These are phyloP conservation scores for Solidago caesia DNA, from an alignment of 129 eudicot species.

Conservation along the genomic window DNA sequence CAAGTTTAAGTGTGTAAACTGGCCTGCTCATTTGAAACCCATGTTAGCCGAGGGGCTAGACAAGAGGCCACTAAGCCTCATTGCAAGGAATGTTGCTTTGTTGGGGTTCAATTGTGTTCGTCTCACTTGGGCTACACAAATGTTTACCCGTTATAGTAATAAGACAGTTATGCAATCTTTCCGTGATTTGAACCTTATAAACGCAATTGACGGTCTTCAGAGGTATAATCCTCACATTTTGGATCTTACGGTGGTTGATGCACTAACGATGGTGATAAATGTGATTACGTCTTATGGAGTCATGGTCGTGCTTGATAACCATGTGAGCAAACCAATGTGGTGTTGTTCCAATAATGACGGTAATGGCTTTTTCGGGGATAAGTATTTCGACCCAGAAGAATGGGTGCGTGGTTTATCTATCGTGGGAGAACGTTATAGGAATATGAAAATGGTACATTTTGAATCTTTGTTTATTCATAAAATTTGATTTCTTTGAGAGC, in stretches of 20 bases:
- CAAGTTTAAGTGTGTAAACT: slow-evolving; percentile 57
- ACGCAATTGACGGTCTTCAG: slow-evolving; percentile 34
- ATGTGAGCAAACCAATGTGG: slow-evolving; percentile 64
- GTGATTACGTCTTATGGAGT: slow-evolving; percentile 36
- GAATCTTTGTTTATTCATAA: not conserved
- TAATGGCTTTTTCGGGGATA: slow-evolving; percentile 65
- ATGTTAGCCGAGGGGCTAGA: slow-evolving; percentile 72
- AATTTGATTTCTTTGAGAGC: not conserved
- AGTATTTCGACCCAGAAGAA: slow-evolving; percentile 43
- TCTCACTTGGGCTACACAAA: slow-evolving; percentile 41
- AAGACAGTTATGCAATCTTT: slow-evolving; percentile 42
- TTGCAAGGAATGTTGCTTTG: slow-evolving; percentile 32
- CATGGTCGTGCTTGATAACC: slow-evolving; percentile 67
- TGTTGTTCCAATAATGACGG: slow-evolving; percentile 61
- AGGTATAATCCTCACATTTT: slow-evolving; percentile 42
- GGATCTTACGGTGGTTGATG: slow-evolving; percentile 44
- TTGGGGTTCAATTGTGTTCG: slow-evolving; percentile 40
- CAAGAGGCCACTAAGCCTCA: slow-evolving; percentile 43
- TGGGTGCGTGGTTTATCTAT: slow-evolving; percentile 42
- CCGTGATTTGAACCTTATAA: slow-evolving; percentile 26
- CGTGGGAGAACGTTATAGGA: slow-evolving; percentile 41
- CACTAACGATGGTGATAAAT: slow-evolving; percentile 43
- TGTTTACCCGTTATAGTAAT: slow-evolving; percentile 35
- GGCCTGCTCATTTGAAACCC: slow-evolving; percentile 58
- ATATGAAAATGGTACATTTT: slow-evolving; percentile 37